A percentile compares a stretch with the other conserved stretches of the same genome.
Evolutionary conservation across 1,284 basidiomycete genomes (phyloP).

Genomic region (Cutaneotrichosporon dermatis): DNA sequence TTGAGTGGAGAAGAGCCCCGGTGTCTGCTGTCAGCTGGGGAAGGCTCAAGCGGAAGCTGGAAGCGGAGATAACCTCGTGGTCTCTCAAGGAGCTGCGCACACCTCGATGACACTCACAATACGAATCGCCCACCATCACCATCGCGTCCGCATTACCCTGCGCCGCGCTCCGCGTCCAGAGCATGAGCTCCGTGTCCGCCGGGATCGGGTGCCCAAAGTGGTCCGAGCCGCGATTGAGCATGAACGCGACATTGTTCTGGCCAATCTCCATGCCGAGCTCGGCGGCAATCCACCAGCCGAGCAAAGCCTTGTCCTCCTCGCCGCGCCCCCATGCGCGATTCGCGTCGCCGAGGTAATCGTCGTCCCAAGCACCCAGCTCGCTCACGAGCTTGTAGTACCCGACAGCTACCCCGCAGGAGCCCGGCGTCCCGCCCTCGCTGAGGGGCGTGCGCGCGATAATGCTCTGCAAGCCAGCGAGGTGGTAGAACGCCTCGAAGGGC

Average conservation of each 20-base stretch:
- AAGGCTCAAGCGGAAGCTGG: no score
- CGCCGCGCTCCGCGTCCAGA: slow-evolving; percentile 90
- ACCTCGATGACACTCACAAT: slow-evolving; percentile 55
- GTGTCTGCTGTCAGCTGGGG: slow-evolving; percentile 6
- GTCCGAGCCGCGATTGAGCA: slow-evolving; percentile 65
- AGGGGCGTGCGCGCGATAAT: slow-evolving; percentile 52
- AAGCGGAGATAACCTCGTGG: no score
- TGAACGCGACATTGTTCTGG: slow-evolving; percentile 92
- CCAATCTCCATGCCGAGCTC: slow-evolving; percentile 89
- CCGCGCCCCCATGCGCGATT: slow-evolving; percentile 72
- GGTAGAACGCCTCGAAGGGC: slow-evolving; percentile 87
- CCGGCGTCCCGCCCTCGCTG: slow-evolving; percentile 32
- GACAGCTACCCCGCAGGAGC: slow-evolving; percentile 74
- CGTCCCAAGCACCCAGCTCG: slow-evolving; percentile 82
- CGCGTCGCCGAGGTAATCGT: slow-evolving; percentile 76
- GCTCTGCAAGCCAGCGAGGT: slow-evolving; percentile 74
- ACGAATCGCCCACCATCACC: slow-evolving; percentile 95
- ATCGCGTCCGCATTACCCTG: slow-evolving; percentile 93
- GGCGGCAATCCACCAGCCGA: slow-evolving; percentile 92
- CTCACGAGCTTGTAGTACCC: slow-evolving; percentile 78
- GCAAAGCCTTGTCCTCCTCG: slow-evolving; percentile 57
- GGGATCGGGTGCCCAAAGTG: slow-evolving; percentile 1
- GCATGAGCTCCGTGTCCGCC: slow-evolving; percentile 64
- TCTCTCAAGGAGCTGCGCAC: no score
- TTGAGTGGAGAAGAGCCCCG: not conserved